Evolutionary conservation across 345 rosid species (phyloP), one percentile per base, ranked within the genome.

Genomic region (Camelina neglecta): DNA sequence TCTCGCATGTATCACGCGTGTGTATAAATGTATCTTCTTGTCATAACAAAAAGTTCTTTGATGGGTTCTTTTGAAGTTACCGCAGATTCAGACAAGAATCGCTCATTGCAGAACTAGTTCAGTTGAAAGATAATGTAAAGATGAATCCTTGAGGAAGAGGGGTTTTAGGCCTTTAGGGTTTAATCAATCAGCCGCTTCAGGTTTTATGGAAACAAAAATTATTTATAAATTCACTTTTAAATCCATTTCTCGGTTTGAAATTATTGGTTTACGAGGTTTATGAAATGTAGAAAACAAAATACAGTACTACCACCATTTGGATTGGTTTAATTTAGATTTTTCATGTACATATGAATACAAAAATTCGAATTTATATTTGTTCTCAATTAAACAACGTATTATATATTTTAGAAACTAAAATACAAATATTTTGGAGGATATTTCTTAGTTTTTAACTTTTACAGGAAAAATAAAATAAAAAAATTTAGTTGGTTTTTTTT

Each of bases 21-120:
- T 39, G 48, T 44, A 12, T 13, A 9, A 49, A 51, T 38, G 38
- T 60, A 21, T 49, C 51, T 24, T 55, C 7, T 58, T 57, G 11
- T 57, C 78, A 74, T 66, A 12, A 57, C 50, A 57, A 29, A 29
- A 29, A 18, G 60, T 8, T 15, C 6, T 71, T 24, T 60, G 38
- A 21, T 59, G 49, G 35, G 4, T n/a, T 56, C 49, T 35, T 56
- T 38, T 8, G 36, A 4, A 42, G 13, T 42, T 13, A 12, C 49
- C 16, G 4, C 2, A 44, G 16, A 4, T 44, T 44, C 49, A 44
- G 49, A 33, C 16, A 35, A 33, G 45, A 31, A 53, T 53, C 31
- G 29, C 10, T 62, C n/a, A 9, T 10, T 38, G 35, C 2, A 48
- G 57, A 48, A 31, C 4, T 16, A 6, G 5, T 16, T 11, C 29